phyloP scores from a whole-genome alignment of 2,329 filamentous ascomycete genomes.

The Fusarium succisae region DNA sequence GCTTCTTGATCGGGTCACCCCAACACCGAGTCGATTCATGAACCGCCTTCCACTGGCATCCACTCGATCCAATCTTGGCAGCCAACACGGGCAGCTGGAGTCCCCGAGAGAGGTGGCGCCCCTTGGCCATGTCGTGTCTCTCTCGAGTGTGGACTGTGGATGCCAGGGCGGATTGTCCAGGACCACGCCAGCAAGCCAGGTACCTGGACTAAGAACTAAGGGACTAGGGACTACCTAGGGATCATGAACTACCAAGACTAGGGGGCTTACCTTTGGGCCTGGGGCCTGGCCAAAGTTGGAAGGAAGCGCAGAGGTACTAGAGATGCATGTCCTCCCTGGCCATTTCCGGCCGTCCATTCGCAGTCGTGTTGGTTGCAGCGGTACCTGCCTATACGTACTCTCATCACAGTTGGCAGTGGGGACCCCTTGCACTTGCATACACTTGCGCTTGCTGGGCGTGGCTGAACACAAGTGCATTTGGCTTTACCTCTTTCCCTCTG shows the following conservation, averaged over 20 bases:
- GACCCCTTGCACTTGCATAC: slow-evolving; percentile 38
- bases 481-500: slow-evolving; percentile 36
- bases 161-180: slow-evolving; percentile 22
- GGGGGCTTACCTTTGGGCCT: slow-evolving; percentile 9
- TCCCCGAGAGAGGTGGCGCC: slow-evolving; percentile 34
- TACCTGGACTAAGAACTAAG: slow-evolving; percentile 17
- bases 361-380: slow-evolving; percentile 27
- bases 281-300: slow-evolving; percentile 28
- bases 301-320: slow-evolving; percentile 31
- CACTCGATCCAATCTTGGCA: slow-evolving; percentile 28
- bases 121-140: slow-evolving; percentile 26
- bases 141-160: slow-evolving; percentile 5
- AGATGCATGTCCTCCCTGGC: slow-evolving; percentile 31
- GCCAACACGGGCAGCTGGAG: slow-evolving; percentile 14
- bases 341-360: slow-evolving; percentile 28
- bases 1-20: slow-evolving; percentile 27
- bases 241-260: slow-evolving; percentile 11
- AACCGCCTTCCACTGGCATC: slow-evolving; percentile 25
- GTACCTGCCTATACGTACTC: slow-evolving; percentile 28
- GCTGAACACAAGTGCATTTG: slow-evolving; percentile 42
- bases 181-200: slow-evolving; percentile 15
- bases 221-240: slow-evolving; percentile 10
- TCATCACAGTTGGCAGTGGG: slow-evolving; percentile 29
- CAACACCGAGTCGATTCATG: slow-evolving; percentile 26
- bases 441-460: slow-evolving; percentile 31